Base-by-base conservation (phyloP, 2,329 filamentous ascomycete genomes). In the Pezicula radicicola region DNA sequence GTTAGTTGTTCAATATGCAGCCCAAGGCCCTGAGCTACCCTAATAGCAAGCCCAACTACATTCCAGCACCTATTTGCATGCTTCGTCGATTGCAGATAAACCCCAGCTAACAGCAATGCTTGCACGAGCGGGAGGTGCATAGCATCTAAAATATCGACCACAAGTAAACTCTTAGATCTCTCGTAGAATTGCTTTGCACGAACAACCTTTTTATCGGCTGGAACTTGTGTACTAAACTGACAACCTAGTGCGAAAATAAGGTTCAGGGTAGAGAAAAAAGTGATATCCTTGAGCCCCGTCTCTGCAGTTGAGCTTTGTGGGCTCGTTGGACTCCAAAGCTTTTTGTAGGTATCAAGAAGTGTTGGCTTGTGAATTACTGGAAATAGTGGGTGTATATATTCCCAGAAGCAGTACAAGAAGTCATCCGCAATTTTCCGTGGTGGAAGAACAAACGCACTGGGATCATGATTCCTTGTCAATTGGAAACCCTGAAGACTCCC, bases 41-140 rank as follows among this genome's bases (percentile, higher is more conserved):
- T 59, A 8, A 68, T 50, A 4, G 66, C 67, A 13, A 67, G 53
- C 3, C 65, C 65, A 3, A 64, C 46, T 6, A 60, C 54, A 41
- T 62, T 61, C 66, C 66, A 70, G 54, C 66, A 68, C 2, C 66
- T 62, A 21, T 67, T 58, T 4, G 59, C 60, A 25, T 62, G 57
- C 1, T 54, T 56, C 0, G 65, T 63, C 12, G 58, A 66, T 7
- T 64, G 65, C 3, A 68, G 61, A 42, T 68, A 68, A 10, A 63
- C 30, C 0, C 59, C 58, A 2, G 59, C 62, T 2, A 70, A 55
- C 6, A 69, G 47, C 0, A 70, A 57, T 9, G 64, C 40, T 51
- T 70, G 67, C 3, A 69, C 62, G 3, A 63, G 40, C 4, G 55
- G 48, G 12, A 69, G 19, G 1, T 61, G 63, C 1, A 56, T 52